Percentiles rank a stretch among this genome's conserved stretches.
phyloP scores from a whole-genome alignment of 2,329 filamentous ascomycete genomes.

The Aplosporella prunicola region DNA sequence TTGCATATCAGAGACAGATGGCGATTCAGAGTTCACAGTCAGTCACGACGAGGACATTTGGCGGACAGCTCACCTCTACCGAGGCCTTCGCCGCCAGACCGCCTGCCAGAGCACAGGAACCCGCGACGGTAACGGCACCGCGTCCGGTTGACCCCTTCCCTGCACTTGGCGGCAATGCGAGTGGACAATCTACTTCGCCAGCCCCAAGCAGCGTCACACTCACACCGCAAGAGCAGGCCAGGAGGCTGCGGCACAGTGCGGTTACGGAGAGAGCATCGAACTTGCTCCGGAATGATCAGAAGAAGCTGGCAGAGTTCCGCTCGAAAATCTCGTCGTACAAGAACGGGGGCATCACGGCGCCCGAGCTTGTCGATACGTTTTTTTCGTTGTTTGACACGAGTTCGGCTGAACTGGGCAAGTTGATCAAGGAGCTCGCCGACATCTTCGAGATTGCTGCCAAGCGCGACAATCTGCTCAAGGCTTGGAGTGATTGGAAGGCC shows the following conservation, averaged over 20 bases:
- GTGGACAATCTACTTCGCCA: constrained; percentile 11
- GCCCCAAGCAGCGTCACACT: constrained; percentile 40
- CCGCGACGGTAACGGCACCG: constrained; percentile 30
- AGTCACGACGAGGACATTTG: constrained; percentile 69
- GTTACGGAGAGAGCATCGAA: constrained; percentile 79
- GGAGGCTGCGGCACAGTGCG: constrained; percentile 66
- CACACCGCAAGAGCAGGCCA: constrained; percentile 70
- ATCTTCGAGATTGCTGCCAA: constrained; percentile 79
- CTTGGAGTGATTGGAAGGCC: constrained; percentile 92
- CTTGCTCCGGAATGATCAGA: constrained; percentile 65
- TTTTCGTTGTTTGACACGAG: constrained; percentile 79
- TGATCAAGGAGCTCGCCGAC: constrained; percentile 85
- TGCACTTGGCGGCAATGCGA: constrained; percentile 6
- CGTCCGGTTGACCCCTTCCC: constrained; percentile 18
- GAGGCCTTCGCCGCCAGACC: constrained; percentile 40
- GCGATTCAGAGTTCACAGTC: constrained; percentile 84
- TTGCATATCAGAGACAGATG: constrained; percentile 86
- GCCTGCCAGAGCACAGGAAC: constrained; percentile 28
- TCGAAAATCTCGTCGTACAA: constrained; percentile 70
- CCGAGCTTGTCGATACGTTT: constrained; percentile 75
- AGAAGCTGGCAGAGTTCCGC: constrained; percentile 71
- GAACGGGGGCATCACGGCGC: constrained; percentile 56
- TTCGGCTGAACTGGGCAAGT: constrained; percentile 71
- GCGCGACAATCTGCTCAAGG: constrained; percentile 61
- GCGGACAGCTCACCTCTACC: constrained; percentile 61